Conservation (phyloP, 2,329 filamentous ascomycete genomes). For the Stagonosporopsis cucurbitacearum region DNA sequence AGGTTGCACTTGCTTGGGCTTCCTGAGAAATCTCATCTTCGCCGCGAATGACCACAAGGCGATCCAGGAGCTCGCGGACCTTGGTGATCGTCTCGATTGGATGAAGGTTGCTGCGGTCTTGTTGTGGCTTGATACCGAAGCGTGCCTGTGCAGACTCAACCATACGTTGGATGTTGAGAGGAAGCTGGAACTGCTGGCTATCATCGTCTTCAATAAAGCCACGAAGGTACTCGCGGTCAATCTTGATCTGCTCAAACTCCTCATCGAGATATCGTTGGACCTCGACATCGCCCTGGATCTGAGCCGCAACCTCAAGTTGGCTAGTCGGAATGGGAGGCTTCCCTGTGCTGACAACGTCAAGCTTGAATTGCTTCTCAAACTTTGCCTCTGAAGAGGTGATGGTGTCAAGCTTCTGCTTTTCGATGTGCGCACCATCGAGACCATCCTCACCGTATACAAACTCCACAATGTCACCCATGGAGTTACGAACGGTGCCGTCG, state of each 20-base stretch:
- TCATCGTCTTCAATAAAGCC: conserved; percentile 70
- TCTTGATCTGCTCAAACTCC: conserved; percentile 80
- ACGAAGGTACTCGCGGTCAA: conserved; percentile 79
- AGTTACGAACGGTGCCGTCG: conserved; percentile 96
- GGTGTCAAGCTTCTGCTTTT: conserved; percentile 88
- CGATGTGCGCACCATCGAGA: conserved; percentile 89
- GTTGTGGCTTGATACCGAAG: conserved; percentile 82
- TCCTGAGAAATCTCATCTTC: conserved; percentile 81
- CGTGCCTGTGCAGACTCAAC: conserved; percentile 88
- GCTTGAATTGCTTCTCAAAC: conserved; percentile 81
- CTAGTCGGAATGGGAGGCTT: conserved; percentile 68
- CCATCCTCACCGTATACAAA: conserved; percentile 98
- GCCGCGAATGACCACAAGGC: conserved; percentile 85
- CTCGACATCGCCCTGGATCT: conserved; percentile 85
- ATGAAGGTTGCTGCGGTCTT: conserved; percentile 84
- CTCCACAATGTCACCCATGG: conserved; percentile 92
- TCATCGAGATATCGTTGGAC: conserved; percentile 86
- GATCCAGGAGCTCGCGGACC: conserved; percentile 75
- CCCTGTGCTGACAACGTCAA: conserved; percentile 84
- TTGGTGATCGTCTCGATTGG: conserved; percentile 85
- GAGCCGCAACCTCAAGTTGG: conserved; percentile 82
- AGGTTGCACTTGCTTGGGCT: conserved; percentile 85
- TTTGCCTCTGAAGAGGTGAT: conserved; percentile 78
- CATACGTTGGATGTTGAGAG: conserved; percentile 88
- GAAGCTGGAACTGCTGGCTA: conserved; percentile 86